These are phyloP conservation scores for Teunomyces tritomae DNA, from an alignment of 805 yeast genomes.

Conservation along the genomic window DNA sequence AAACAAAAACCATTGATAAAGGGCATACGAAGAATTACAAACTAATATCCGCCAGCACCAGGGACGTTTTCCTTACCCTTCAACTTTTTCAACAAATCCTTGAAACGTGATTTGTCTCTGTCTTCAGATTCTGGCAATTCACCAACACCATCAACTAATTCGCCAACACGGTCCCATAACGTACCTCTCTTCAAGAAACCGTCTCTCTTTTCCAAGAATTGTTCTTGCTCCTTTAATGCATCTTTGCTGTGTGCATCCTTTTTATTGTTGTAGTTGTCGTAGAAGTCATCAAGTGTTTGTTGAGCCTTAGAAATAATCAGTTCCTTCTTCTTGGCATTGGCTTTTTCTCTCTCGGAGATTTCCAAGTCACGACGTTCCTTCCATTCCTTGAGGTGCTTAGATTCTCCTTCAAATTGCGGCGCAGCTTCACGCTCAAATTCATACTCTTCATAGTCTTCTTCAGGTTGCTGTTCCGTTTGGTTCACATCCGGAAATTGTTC, in stretches of 20 bases:
- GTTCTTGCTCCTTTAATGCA: conserved; percentile 65
- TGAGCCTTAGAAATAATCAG: conserved; percentile 75
- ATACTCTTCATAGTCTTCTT: conserved; percentile 31
- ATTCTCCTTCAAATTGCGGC: conserved; percentile 36
- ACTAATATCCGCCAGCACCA: conserved; percentile 66
- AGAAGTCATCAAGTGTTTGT: conserved; percentile 84
- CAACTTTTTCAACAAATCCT: conserved; percentile 59
- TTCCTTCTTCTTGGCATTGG: conserved; percentile 58
- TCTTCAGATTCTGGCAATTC: conserved; percentile 37
- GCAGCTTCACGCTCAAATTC: conserved; percentile 34
- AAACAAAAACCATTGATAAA: conserved; percentile 12
- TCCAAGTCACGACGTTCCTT: conserved; percentile 75
- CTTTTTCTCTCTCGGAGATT: conserved; percentile 74
- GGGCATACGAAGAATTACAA: conserved; percentile 8
- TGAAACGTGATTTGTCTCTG: conserved; percentile 70
- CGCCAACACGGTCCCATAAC: conserved; percentile 56
- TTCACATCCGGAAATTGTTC: conserved; percentile 61
- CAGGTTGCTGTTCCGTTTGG: conserved; percentile 15
- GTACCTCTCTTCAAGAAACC: conserved; percentile 45
- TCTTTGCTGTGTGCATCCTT: conserved; percentile 65
- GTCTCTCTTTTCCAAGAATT: conserved; percentile 73
- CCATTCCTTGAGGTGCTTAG: conserved; percentile 67
- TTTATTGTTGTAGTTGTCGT: conserved; percentile 84
- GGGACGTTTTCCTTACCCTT: conserved; percentile 73
- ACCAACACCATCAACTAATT: conserved; percentile 47